These are phyloP conservation scores for Pterocarpus santalinus DNA, from an alignment of 306 rosid genomes.

Conservation along the genomic window DNA sequence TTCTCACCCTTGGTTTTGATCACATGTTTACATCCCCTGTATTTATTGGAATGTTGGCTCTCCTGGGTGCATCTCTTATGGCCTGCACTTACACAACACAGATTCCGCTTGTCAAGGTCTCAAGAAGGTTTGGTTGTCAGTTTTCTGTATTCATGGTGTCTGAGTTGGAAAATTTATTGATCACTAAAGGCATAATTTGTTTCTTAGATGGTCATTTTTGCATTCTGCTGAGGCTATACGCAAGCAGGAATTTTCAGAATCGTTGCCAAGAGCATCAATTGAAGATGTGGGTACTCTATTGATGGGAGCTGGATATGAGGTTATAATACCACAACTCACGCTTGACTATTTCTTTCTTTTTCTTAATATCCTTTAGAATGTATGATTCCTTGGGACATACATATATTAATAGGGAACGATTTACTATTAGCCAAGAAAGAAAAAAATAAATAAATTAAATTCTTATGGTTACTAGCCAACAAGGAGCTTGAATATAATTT, in stretches of 20 bases:
- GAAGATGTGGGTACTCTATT: conserved; percentile 85
- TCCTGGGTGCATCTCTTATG: conserved; percentile 87
- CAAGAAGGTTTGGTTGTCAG: conserved; percentile 73
- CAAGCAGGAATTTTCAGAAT: conserved; percentile 87
- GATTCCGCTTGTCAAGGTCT: conserved; percentile 87
- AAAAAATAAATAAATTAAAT: neutral
- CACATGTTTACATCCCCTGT: conserved; percentile 88
- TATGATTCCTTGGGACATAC: neutral
- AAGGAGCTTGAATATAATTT: conserved; percentile 19
- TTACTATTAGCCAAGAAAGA: neutral
- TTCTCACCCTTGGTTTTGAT: conserved; percentile 91
- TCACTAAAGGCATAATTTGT: conserved; percentile 42
- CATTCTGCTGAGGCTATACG: conserved; percentile 79
- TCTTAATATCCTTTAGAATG: conserved; percentile 23
- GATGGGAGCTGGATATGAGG: conserved; percentile 99
- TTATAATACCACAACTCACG: conserved; percentile 41
- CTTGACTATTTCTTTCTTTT: conserved; percentile 20
- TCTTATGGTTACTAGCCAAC: conserved; percentile 16
- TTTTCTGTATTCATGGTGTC: conserved; percentile 31
- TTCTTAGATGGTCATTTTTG: conserved; percentile 80
- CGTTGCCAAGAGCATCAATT: conserved; percentile 81
- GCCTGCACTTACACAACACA: conserved; percentile 98
- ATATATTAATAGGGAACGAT: conserved; percentile 4
- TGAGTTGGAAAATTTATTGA: conserved; percentile 25
- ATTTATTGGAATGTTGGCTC: conserved; percentile 76